Percentiles rank a stretch among this genome's conserved stretches.
Conservation (phyloP, 768 basidiomycete genomes). For the Daedalea quercina region DNA sequence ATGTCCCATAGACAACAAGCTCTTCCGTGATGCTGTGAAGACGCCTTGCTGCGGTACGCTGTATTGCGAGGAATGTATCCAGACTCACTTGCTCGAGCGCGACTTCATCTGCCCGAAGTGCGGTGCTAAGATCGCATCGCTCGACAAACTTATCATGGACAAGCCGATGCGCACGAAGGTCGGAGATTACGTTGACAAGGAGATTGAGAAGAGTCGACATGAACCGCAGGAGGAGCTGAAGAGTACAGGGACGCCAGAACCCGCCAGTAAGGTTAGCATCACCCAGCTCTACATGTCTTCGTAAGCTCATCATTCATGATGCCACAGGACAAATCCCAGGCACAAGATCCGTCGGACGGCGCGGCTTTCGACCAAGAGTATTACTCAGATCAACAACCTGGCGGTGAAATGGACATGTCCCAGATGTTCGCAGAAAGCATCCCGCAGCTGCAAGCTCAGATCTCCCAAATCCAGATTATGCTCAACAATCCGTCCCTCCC, state of each 20-base stretch:
- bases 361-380: slow-evolving; percentile 45
- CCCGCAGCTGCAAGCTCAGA: slow-evolving; percentile 80
- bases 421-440: slow-evolving; percentile 70
- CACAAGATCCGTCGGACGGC: not conserved
- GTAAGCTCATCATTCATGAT: not conserved
- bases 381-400: slow-evolving; percentile 68
- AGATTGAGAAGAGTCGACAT: slow-evolving; percentile 70
- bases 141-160: slow-evolving; percentile 83
- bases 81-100: slow-evolving; percentile 87
- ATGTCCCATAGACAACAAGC: slow-evolving; percentile 89
- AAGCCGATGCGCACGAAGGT: slow-evolving; percentile 75
- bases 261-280: slow-evolving; percentile 10
- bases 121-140: slow-evolving; percentile 75
- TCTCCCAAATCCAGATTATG: slow-evolving; percentile 71
- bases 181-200: slow-evolving; percentile 73
- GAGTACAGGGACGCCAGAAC: not conserved
- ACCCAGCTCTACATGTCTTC: not conserved
- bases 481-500: slow-evolving; percentile 76
- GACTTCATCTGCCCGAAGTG: slow-evolving; percentile 95
- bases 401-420: slow-evolving; percentile 56
- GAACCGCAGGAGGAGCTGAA: slow-evolving; percentile 33
- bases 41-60: slow-evolving; percentile 89
- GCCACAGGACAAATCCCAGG: not conserved
- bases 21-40: slow-evolving; percentile 91
- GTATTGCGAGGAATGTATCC: slow-evolving; percentile 97